Evolutionary conservation across 148 eudicot species (phyloP).

Genomic region (Rhododendron henanense): DNA sequence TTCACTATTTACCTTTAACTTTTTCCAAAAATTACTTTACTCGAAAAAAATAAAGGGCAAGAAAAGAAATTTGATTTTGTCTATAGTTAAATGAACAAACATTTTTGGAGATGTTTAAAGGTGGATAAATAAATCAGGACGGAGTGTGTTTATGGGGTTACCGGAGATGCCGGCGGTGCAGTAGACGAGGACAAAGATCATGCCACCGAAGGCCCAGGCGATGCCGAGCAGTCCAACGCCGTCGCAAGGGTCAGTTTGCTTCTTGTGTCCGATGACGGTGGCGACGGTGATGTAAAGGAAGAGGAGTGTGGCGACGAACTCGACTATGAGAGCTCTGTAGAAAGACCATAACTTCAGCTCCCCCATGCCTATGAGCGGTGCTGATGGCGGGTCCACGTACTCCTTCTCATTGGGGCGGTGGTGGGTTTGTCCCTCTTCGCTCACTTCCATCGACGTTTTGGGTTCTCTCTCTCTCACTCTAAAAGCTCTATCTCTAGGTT

Average conservation of each 20-base stretch:
- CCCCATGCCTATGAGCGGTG: constrained; percentile 19
- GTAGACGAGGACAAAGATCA: constrained; percentile 41
- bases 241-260: constrained; percentile 21
- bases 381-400: constrained; percentile 32
- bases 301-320: constrained; percentile 35
- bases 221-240: constrained; percentile 34
- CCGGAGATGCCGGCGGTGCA: constrained; percentile 41
- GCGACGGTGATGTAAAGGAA: constrained; percentile 37
- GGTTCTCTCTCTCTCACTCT: neutral
- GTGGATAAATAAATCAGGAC: neutral
- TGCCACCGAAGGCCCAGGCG: constrained; percentile 37
- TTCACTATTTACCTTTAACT: too few species aligned
- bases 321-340: constrained; percentile 32
- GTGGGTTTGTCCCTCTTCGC: constrained; percentile 19
- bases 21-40: too few species aligned
- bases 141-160: neutral
- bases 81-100: too few species aligned
- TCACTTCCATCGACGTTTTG: constrained; percentile 27
- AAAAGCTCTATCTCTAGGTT: neutral
- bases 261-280: constrained; percentile 34
- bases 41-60: too few species aligned
- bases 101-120: too few species aligned
- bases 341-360: constrained; percentile 30
- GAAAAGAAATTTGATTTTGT: too few species aligned
- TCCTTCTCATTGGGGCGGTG: constrained; percentile 8